Percentiles rank a stretch among this genome's conserved stretches.
phyloP scores from a whole-genome alignment of 177 flowering plant species.

The Vitis hybrid region DNA sequence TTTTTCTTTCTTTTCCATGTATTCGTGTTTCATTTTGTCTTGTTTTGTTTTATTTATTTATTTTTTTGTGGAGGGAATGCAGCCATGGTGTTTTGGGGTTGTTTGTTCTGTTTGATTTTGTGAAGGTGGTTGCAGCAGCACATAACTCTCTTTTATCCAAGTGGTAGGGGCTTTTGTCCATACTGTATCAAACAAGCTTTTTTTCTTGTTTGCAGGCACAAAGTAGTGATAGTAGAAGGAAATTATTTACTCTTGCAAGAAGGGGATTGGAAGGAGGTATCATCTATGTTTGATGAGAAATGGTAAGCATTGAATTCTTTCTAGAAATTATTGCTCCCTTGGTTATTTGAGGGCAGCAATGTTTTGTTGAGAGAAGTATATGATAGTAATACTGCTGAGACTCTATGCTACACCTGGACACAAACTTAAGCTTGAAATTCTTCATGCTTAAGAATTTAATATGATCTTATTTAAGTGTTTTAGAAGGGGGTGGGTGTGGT shows the following conservation, averaged over 20 bases:
- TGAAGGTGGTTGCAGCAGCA: neutral
- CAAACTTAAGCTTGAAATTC: too few species aligned
- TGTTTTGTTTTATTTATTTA: neutral
- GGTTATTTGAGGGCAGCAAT: too few species aligned
- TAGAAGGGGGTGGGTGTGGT: neutral
- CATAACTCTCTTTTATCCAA: neutral
- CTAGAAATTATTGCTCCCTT: neutral
- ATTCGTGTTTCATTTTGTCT: neutral
- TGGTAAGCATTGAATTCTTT: conserved; percentile 45
- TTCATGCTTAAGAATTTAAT: too few species aligned
- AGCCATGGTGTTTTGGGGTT: neutral
- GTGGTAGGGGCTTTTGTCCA: neutral
- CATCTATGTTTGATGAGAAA: conserved; percentile 74
- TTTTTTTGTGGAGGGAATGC: too few species aligned
- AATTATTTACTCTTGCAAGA: conserved; percentile 84
- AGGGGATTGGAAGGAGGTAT: conserved; percentile 80
- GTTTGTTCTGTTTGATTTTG: neutral
- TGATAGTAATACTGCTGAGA: too few species aligned
- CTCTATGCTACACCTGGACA: too few species aligned
- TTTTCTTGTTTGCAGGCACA: conserved; percentile 62
- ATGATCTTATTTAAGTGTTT: too few species aligned
- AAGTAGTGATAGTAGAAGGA: conserved; percentile 91
- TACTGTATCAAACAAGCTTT: neutral
- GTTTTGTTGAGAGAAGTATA: neutral
- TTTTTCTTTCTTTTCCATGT: too few species aligned